Percentiles rank a stretch among this genome's conserved stretches.
phyloP scores from a whole-genome alignment of 345 rosid species.

The Stellera chamaejasme region DNA sequence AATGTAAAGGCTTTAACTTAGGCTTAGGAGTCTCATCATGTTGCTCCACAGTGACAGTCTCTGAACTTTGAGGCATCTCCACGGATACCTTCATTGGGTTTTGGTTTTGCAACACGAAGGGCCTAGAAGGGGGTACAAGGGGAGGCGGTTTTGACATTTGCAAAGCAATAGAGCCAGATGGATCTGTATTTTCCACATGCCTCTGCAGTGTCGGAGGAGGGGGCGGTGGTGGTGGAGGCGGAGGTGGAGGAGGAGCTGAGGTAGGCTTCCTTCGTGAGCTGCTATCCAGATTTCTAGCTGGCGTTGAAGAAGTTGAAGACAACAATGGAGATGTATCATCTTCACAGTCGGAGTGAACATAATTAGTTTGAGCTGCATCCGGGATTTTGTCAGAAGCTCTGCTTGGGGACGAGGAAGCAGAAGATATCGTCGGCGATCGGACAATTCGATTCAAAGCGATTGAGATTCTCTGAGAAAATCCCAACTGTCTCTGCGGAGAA shows the following conservation, averaged over 20 bases:
- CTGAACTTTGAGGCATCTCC: slow-evolving; percentile 29
- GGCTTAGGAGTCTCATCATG: slow-evolving; percentile 29
- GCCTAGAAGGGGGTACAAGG: slow-evolving; percentile 48
- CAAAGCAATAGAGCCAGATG: slow-evolving; percentile 24
- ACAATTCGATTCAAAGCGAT: slow-evolving; percentile 23
- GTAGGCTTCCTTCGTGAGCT: slow-evolving; percentile 22
- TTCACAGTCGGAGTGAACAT: slow-evolving; percentile 8
- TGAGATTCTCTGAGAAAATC: slow-evolving; percentile 15
- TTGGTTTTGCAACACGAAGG: slow-evolving; percentile 44
- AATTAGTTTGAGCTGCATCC: slow-evolving; percentile 18
- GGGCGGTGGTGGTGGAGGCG: slow-evolving; percentile 34
- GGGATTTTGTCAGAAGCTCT: slow-evolving; percentile 24
- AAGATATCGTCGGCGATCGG: slow-evolving; percentile 27
- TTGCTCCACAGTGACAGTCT: slow-evolving; percentile 19
- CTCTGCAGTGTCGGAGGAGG: slow-evolving; percentile 23
- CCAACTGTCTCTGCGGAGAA: slow-evolving; percentile 38
- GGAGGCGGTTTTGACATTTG: slow-evolving; percentile 35
- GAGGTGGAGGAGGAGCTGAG: slow-evolving; percentile 13
- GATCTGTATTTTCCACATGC: slow-evolving; percentile 19
- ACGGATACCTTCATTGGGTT: slow-evolving; percentile 23
- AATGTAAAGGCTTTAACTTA: slow-evolving; percentile 17
- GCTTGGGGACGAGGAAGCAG: slow-evolving; percentile 34
- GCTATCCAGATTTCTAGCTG: slow-evolving; percentile 14
- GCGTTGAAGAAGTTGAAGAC: slow-evolving; percentile 18
- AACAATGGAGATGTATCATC: slow-evolving; percentile 13